phyloP scores from a whole-genome alignment of 768 basidiomycete genomes.

The Krasilnikovozyma curviuscula region DNA sequence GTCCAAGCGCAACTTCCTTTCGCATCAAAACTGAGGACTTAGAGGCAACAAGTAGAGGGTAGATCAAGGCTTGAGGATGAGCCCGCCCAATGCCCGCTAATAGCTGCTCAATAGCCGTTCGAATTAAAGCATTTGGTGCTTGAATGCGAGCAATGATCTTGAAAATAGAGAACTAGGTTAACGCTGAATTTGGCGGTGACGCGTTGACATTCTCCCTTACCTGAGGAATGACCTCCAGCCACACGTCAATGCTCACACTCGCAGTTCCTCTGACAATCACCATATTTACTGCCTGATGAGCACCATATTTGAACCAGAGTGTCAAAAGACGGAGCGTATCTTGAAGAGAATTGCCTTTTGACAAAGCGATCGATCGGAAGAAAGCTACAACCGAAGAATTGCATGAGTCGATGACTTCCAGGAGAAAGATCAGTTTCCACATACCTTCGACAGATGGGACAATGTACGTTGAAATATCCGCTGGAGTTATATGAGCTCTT shows the following conservation, averaged over 20 bases:
- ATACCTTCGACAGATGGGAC: constrained; percentile 81
- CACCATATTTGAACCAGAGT: constrained; percentile 94
- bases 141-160: constrained; percentile 97
- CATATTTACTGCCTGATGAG: constrained; percentile 68
- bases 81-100: constrained; percentile 83
- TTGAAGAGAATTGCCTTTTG: constrained; percentile 76
- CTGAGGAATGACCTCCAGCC: constrained; percentile 97
- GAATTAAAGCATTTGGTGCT: constrained; percentile 69
- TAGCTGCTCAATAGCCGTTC: constrained; percentile 70
- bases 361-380: constrained; percentile 81
- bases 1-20: constrained; percentile 57
- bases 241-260: constrained; percentile 84
- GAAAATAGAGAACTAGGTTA: not conserved
- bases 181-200: not conserved
- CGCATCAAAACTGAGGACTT: constrained; percentile 76
- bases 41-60: constrained; percentile 78
- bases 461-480: constrained; percentile 56
- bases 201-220: constrained; percentile 28
- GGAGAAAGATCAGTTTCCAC: constrained; percentile 8
- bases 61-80: constrained; percentile 93
- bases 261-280: constrained; percentile 75
- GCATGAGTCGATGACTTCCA: not conserved
- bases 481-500: constrained; percentile 37
- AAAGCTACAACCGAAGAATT: constrained; percentile 30
- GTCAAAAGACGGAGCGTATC: constrained; percentile 84